These are phyloP conservation scores for Striga asiatica DNA, from an alignment of 257 asterid genomes.

Conservation along the genomic window DNA sequence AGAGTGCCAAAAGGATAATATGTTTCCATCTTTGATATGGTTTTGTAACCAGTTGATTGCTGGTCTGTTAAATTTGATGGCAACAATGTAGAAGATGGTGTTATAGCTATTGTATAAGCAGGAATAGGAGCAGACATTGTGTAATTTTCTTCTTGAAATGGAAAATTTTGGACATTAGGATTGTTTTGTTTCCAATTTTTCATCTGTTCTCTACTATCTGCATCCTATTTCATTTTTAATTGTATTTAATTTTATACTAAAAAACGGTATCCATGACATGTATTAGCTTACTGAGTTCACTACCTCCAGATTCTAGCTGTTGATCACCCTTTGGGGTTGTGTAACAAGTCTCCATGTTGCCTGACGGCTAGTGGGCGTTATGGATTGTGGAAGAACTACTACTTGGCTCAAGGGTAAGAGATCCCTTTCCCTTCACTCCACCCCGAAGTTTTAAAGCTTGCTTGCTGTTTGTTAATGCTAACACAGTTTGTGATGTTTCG, in stretches of 20 bases:
- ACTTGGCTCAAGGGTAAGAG: constrained; percentile 51
- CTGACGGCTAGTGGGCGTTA: constrained; percentile 57
- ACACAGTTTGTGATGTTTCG: not conserved
- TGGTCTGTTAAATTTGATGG: not conserved
- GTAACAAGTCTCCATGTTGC: constrained; percentile 51
- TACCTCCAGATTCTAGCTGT: constrained; percentile 1
- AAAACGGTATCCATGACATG: constrained; percentile 26
- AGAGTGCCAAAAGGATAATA: not conserved
- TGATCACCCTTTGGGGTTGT: constrained; percentile 11
- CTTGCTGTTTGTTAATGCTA: not conserved
- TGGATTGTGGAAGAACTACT: constrained; percentile 49
- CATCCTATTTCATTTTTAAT: not conserved
- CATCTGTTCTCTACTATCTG: not conserved
- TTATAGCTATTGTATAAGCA: not conserved
- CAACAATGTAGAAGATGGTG: not conserved
- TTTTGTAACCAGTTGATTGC: not conserved
- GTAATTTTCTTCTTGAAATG: not conserved
- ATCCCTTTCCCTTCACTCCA: not conserved
- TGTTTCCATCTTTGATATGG: not conserved
- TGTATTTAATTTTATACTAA: not conserved
- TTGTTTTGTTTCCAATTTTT: not conserved
- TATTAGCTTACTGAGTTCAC: constrained; percentile 5
- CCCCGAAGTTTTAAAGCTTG: not conserved
- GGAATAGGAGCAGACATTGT: not conserved
- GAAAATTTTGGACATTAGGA: not conserved